phyloP scores from a whole-genome alignment of 495 filamentous ascomycete genomes.

The Platismatia glauca region DNA sequence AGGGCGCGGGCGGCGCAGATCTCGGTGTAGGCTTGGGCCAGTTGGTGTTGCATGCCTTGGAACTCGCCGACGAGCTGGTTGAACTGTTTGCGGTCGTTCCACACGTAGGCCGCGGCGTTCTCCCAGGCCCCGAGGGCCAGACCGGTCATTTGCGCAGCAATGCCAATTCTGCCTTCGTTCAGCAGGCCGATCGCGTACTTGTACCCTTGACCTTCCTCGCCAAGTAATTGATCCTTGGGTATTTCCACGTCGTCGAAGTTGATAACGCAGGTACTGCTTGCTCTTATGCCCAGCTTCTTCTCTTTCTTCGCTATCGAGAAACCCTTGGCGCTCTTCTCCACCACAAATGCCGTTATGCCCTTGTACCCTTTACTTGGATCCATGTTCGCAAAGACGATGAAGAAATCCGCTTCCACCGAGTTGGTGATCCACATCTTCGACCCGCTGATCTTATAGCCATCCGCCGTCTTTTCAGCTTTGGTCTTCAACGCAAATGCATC shows the following conservation, averaged over 20 bases:
- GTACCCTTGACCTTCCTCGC: conserved; percentile 84
- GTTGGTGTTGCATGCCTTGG: conserved; percentile 98
- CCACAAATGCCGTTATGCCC: conserved; percentile 92
- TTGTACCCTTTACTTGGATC: conserved; percentile 83
- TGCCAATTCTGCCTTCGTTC: conserved; percentile 96
- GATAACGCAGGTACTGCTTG: conserved; percentile 90
- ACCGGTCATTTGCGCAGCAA: conserved; percentile 98
- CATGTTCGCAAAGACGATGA: conserved; percentile 96
- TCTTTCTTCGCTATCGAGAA: conserved; percentile 99
- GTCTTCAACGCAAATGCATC: conserved; percentile 95
- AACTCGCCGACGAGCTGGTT: conserved; percentile 87
- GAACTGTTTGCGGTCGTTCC: conserved; percentile 98
- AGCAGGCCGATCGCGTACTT: conserved; percentile 95
- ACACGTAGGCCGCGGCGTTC: conserved; percentile 84
- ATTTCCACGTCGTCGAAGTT: conserved; percentile 97
- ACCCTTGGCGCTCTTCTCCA: conserved; percentile 80
- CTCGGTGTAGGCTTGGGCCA: conserved; percentile 92
- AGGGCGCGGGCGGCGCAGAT: conserved; percentile 84
- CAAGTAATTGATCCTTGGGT: conserved; percentile 76
- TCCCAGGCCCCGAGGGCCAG: conserved; percentile 92
- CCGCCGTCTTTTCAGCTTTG: conserved; percentile 64
- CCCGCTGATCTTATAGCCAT: conserved; percentile 79
- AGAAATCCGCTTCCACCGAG: conserved; percentile 83
- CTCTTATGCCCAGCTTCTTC: conserved; percentile 96
- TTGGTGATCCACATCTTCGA: conserved; percentile 99